Evolutionary conservation across 225 moss, liverwort and hornwort species (phyloP), one percentile per base, ranked within the genome.

Genomic region (Anthoceros angustus): DNA sequence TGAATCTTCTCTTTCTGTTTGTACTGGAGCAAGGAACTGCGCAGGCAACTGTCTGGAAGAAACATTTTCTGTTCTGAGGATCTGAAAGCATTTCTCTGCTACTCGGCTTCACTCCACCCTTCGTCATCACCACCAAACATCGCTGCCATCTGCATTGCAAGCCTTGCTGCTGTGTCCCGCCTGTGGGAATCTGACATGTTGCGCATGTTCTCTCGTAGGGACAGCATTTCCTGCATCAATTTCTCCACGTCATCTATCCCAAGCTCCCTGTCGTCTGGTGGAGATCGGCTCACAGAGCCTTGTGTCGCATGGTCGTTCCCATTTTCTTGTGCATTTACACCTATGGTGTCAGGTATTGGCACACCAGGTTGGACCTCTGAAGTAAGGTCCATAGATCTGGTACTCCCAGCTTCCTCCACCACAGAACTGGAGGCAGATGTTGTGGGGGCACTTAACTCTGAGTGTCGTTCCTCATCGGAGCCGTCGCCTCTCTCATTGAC

Each of bases 121-220:
- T 80, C 79, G 65, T 84, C 85, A 23, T 84, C 89, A 62, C 81
- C 92, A n/a, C 82, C 70, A 68, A 98, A 92, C 92, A 92, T 82
- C 69, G 80, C 77, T 61, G 98, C 92, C 92, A 98, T 98, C 64
- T 87, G 89, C 86, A 89, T 76, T 24, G 98, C 92, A 63, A 98
- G 66, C 70, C 81, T 82, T 71, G 89, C 87, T 72, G 92, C 98
- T 86, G 84, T 78, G 71, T 98, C 92, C 68, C 88, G 72, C 68
- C 98, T 81, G 43, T 86, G 85, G 15, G 77, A 77, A 75, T 98
- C 98, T 69, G 98, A 79, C 82, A 98, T 84, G 63, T 82, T 79
- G 10, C 74, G 87, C 87, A 89, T 86, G 72, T 92, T 92, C 72
- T 81, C 75, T 68, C 87, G 87, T 86, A 98, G 89, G 81, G 72